A percentile compares a stretch with the other conserved stretches of the same genome.
phyloP scores from a whole-genome alignment of 208 protist species.

The Endotrypanum monterogeii region DNA sequence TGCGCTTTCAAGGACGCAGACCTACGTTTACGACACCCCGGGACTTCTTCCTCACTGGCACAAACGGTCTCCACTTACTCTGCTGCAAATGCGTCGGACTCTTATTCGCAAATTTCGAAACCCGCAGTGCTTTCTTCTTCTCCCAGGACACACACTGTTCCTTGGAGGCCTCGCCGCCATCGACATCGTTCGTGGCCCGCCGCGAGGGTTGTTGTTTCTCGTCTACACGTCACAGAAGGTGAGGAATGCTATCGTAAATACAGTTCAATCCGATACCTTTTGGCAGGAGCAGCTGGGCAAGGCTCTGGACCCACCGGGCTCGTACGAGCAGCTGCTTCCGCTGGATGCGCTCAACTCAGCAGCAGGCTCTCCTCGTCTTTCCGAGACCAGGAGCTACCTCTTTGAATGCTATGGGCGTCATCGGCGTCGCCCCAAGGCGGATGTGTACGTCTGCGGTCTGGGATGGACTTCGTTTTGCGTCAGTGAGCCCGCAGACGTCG shows the following conservation, averaged over 20 bases:
- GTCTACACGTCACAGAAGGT: constrained; percentile 91
- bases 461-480: constrained; percentile 90
- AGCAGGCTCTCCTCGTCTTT: constrained; percentile 41
- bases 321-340: constrained; percentile 75
- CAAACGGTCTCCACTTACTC: constrained; percentile 72
- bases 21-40: constrained; percentile 89
- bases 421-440: constrained; percentile 80
- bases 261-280: constrained; percentile 71
- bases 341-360: constrained; percentile 11
- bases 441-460: constrained; percentile 90
- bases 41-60: constrained; percentile 91
- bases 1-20: constrained; percentile 21
- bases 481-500: constrained; percentile 76
- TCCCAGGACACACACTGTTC: constrained; percentile 85
- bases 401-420: constrained; percentile 90
- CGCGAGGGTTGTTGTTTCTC: constrained; percentile 79
- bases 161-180: constrained; percentile 84
- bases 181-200: constrained; percentile 81
- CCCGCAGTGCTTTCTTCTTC: constrained; percentile 85
- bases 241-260: constrained; percentile 76
- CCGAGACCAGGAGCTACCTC: constrained; percentile 78
- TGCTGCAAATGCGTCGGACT: constrained; percentile 89
- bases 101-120: constrained; percentile 88
- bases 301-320: constrained; percentile 75
- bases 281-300: constrained; percentile 87